These are phyloP conservation scores for Ottelia alismoides DNA, from an alignment of 106 monocot genomes.

Conservation along the genomic window DNA sequence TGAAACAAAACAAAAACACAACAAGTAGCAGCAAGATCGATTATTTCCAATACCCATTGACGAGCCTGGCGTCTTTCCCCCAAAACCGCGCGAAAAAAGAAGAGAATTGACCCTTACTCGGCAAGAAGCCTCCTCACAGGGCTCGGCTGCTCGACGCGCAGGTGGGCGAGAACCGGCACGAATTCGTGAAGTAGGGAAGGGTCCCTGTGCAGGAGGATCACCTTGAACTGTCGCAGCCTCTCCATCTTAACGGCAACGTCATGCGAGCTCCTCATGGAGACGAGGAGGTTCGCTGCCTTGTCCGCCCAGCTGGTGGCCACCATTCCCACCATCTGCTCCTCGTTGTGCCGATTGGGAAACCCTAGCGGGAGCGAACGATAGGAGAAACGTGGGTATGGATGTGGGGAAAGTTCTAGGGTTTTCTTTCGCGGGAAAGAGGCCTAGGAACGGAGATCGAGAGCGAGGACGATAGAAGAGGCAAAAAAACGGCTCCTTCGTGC, in stretches of 20 bases:
- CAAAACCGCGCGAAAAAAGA: slow-evolving; percentile 1
- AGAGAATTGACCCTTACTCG: slow-evolving; percentile 44
- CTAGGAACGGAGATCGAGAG: too few relatives aligned
- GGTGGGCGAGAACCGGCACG: slow-evolving; percentile 30
- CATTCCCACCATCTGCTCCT: slow-evolving; percentile 24
- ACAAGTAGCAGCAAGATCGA: too few relatives aligned
- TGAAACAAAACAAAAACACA: too few relatives aligned
- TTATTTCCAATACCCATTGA: too few relatives aligned
- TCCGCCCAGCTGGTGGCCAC: slow-evolving; percentile 37
- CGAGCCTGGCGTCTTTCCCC: too few relatives aligned
- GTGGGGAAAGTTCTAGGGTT: too few relatives aligned
- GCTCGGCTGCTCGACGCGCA: slow-evolving; percentile 36
- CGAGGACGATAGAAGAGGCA: too few relatives aligned
- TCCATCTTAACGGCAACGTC: slow-evolving; percentile 40
- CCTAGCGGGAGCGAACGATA: not conserved
- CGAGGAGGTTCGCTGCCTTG: slow-evolving; percentile 28
- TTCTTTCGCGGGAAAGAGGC: too few relatives aligned
- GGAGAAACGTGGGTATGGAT: too few relatives aligned
- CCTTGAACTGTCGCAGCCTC: slow-evolving; percentile 48
- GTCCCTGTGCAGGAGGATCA: slow-evolving; percentile 35
- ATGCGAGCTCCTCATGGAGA: slow-evolving; percentile 16
- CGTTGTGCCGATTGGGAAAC: not conserved
- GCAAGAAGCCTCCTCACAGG: slow-evolving; percentile 60
- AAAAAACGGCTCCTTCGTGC: too few relatives aligned
- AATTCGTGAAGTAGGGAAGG: slow-evolving; percentile 42